These are phyloP conservation scores for Colletotrichum karsti DNA, from an alignment of 2,329 filamentous ascomycete species.

Conservation along the genomic window DNA sequence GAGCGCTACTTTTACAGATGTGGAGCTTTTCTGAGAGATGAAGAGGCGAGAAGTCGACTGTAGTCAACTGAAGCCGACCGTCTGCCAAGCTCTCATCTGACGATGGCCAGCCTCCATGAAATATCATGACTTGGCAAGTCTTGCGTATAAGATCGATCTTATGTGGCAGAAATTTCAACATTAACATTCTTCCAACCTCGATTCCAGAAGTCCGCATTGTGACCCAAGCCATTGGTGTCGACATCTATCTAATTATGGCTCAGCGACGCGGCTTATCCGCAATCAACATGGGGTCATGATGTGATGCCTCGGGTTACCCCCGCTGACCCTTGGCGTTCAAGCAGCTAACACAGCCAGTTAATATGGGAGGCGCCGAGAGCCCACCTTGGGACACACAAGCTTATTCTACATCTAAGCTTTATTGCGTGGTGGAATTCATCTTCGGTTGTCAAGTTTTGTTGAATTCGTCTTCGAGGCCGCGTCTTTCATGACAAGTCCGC, in stretches of 20 bases:
- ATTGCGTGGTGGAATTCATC: background rate
- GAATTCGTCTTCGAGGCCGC: background rate
- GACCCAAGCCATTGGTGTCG: background rate
- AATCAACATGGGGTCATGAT: background rate
- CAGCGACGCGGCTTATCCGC: background rate
- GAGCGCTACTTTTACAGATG: too few relatives aligned
- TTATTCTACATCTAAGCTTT: constrained; percentile 7
- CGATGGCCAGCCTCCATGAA: too few relatives aligned
- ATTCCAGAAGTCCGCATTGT: background rate
- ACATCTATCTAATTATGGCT: background rate
- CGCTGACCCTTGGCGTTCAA: background rate
- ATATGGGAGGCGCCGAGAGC: background rate
- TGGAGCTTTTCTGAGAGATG: too few relatives aligned
- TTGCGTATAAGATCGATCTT: too few relatives aligned
- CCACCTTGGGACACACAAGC: background rate
- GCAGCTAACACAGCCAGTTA: background rate
- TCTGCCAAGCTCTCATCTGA: too few relatives aligned
- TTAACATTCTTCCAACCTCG: background rate
- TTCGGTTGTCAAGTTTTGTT: background rate
- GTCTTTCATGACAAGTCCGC: background rate
- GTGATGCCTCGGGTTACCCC: background rate
- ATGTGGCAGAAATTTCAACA: background rate
- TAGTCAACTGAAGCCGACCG: too few relatives aligned
- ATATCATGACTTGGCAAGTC: too few relatives aligned
- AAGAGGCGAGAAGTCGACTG: too few relatives aligned